Evolutionary conservation across 2,329 filamentous ascomycete genomes (phyloP), one percentile per base, ranked within the genome.

Genomic region (Penicillium freii): DNA sequence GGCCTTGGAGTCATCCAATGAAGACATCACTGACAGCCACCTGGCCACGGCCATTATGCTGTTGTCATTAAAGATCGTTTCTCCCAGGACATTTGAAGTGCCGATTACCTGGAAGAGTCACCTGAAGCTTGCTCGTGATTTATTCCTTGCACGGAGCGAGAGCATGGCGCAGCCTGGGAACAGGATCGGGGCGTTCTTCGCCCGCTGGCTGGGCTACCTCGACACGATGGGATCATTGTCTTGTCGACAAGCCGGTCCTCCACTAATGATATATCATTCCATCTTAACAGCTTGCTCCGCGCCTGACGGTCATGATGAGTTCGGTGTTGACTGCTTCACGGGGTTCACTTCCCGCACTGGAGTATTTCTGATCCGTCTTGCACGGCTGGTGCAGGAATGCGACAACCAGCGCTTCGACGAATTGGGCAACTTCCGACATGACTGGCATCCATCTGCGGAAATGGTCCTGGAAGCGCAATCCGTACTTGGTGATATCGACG

Each of bases 21-120:
- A 83, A 60, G 83, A 85, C 40, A 85, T 91, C 11, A 87, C 88
- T 0, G 87, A 91, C 63, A 84, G 85, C 17, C 90, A 88, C 54
- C 80, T 95, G 3, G 90, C 90, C 0, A 91, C 90, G 0, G 88
- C 90, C 8, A 92, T 95, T 61, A 92, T 94, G 88, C 82, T 95
- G 45, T 85, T 90, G 0, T 92, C 90, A 1, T 79, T 94, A 21
- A 90, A 94, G 68, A 93, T 94, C 56, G 87, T 94, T 49, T 91
- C 88, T 0, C 91, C 91, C 0, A 88, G 87, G 56, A 88, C 89
- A 0, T 93, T 94, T 68, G 90, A 89, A 53, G 87, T 90, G n/a
- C 81, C 85, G 0, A 89, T 93, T 52, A 83, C 89, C 1, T 95
- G 91, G 91, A 89, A 92, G 69, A 84, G 83, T 51, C 90, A 95